phyloP scores from a whole-genome alignment of 805 yeast species.

The Yueomyces sp. region DNA sequence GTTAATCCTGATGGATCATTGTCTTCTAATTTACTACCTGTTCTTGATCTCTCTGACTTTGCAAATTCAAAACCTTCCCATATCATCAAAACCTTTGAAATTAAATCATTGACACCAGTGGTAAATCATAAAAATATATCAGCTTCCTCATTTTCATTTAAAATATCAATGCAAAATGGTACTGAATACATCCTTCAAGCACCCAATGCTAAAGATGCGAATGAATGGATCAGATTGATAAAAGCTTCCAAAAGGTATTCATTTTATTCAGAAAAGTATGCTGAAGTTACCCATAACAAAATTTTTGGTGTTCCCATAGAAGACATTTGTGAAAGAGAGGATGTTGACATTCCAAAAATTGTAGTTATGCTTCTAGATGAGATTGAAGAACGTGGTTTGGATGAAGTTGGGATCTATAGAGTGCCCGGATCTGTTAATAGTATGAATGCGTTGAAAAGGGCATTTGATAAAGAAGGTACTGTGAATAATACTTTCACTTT shows the following conservation, averaged over 20 bases:
- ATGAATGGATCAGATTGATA: constrained; percentile 54
- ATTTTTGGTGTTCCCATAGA: constrained; percentile 83
- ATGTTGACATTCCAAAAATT: constrained; percentile 46
- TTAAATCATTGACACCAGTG: constrained; percentile 25
- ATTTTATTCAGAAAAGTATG: constrained; percentile 28
- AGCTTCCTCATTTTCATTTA: constrained; percentile 22
- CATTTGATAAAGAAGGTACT: constrained; percentile 36
- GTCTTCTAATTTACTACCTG: constrained; percentile 46
- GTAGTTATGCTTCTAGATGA: constrained; percentile 54
- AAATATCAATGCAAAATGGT: constrained; percentile 31
- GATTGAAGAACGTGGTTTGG: constrained; percentile 76
- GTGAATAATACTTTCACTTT: constrained; percentile 31
- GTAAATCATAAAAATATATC: constrained; percentile 23
- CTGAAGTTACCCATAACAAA: constrained; percentile 29
- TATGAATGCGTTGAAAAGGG: constrained; percentile 37
- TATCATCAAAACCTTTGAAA: constrained; percentile 32
- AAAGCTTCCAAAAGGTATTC: constrained; percentile 29
- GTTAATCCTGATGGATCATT: constrained; percentile 28
- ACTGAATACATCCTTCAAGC: constrained; percentile 61
- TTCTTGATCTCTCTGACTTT: constrained; percentile 28
- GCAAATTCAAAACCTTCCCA: constrained; percentile 35
- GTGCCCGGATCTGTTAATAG: constrained; percentile 51
- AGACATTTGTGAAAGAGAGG: constrained; percentile 62
- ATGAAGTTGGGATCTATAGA: constrained; percentile 85
- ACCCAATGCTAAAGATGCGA: constrained; percentile 41